Evolutionary conservation across 768 basidiomycete genomes (phyloP).

Genomic region (Naganishia friedmannii): DNA sequence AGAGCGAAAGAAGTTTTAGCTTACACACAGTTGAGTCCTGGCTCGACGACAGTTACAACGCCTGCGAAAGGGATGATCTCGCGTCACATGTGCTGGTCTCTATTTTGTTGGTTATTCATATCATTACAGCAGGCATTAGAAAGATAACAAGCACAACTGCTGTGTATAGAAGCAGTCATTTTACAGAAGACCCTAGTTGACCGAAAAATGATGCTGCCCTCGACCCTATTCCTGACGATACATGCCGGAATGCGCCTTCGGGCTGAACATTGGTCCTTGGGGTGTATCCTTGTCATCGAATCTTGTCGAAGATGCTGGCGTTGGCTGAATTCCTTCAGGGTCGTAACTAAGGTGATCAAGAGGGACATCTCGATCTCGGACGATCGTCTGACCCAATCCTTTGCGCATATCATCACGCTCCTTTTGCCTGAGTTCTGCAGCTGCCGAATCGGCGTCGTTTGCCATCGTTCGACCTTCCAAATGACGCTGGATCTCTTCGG

Average conservation of each 20-base stretch:
- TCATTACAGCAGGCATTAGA: too few relatives aligned
- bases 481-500: conserved; percentile 41
- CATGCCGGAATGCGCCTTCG: background rate
- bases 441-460: conserved; percentile 34
- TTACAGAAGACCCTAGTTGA: background rate
- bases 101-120: too few relatives aligned
- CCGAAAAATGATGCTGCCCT: background rate
- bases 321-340: conserved; percentile 14
- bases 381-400: conserved; percentile 34
- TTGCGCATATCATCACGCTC: conserved; percentile 42
- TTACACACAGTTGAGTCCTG: too few relatives aligned
- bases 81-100: too few relatives aligned
- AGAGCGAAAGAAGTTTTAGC: too few relatives aligned
- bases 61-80: background rate
- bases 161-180: background rate
- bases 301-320: conserved; percentile 20
- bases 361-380: conserved; percentile 19
- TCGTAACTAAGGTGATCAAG: conserved; percentile 12
- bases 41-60: too few relatives aligned
- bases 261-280: background rate
- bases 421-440: conserved; percentile 38
- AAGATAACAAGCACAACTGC: background rate
- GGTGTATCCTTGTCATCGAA: conserved; percentile 23
- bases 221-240: background rate
- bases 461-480: conserved; percentile 41